Conservation (phyloP, 768 basidiomycete species). For the Royoungia palumana region DNA sequence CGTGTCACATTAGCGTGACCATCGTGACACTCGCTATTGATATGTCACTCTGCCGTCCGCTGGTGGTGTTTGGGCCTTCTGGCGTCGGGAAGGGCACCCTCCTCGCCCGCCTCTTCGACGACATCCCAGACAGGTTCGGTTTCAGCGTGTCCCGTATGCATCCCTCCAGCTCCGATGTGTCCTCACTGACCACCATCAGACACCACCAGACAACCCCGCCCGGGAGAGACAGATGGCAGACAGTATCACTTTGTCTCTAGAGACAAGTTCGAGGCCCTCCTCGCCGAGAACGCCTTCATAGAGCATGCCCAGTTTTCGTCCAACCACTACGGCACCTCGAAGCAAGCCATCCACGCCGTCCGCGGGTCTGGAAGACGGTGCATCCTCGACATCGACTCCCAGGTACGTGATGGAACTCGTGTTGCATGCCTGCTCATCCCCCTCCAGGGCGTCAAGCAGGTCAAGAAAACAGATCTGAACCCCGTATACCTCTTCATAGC, state of each 20-base stretch:
- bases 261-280: slow-evolving; percentile 69
- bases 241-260: slow-evolving; percentile 83
- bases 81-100: slow-evolving; percentile 95
- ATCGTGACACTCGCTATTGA: background rate
- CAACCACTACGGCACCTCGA: slow-evolving; percentile 92
- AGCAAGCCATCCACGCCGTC: slow-evolving; percentile 69
- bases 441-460: slow-evolving; percentile 82
- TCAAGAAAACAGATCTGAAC: slow-evolving; percentile 77
- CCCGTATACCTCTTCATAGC: slow-evolving; percentile 91
- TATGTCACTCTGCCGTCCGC: slow-evolving; percentile 41
- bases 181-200: slow-evolving; percentile 44
- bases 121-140: slow-evolving; percentile 81
- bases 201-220: slow-evolving; percentile 82
- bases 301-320: slow-evolving; percentile 93
- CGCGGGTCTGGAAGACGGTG: slow-evolving; percentile 71
- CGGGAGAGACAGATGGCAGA: slow-evolving; percentile 77
- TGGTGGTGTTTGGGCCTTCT: slow-evolving; percentile 88
- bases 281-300: slow-evolving; percentile 75
- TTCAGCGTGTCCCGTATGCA: slow-evolving; percentile 89
- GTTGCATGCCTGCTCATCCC: background rate
- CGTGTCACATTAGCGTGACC: background rate
- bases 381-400: slow-evolving; percentile 93
- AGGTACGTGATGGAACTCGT: slow-evolving; percentile 41
- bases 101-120: slow-evolving; percentile 72
- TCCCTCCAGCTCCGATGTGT: background rate